Evolutionary conservation across 164 flowering plant species (phyloP).

Genomic region (Chimonanthus praecox): DNA sequence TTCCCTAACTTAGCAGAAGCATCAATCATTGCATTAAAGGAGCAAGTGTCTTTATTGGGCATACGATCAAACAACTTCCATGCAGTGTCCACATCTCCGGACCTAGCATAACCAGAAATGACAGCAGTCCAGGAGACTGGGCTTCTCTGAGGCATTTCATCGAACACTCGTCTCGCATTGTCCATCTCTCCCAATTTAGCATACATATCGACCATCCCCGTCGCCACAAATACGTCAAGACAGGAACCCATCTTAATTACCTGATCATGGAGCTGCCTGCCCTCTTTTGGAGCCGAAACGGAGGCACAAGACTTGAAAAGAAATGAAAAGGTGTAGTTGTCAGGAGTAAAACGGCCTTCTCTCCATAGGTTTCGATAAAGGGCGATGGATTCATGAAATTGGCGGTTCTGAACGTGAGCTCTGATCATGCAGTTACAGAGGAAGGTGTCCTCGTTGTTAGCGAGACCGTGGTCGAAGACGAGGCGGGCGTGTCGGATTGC

Average conservation of each 20-base stretch:
- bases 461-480: constrained; percentile 41
- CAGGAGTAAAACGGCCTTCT: constrained; percentile 35
- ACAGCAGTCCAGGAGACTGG: constrained; percentile 71
- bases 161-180: constrained; percentile 46
- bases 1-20: constrained; percentile 56
- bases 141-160: constrained; percentile 62
- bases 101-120: constrained; percentile 50
- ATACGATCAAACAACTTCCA: constrained; percentile 42
- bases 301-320: constrained; percentile 53
- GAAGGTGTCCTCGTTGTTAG: constrained; percentile 37
- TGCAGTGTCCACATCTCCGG: constrained; percentile 46
- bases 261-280: constrained; percentile 45
- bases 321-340: constrained; percentile 46
- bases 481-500: constrained; percentile 49
- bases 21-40: constrained; percentile 64
- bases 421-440: constrained; percentile 72
- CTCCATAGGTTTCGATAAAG: constrained; percentile 45
- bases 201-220: constrained; percentile 70
- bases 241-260: constrained; percentile 48
- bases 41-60: constrained; percentile 50
- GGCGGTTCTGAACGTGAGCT: constrained; percentile 36
- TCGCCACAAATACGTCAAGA: constrained; percentile 56
- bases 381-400: constrained; percentile 33
- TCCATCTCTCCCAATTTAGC: constrained; percentile 44
- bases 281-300: constrained; percentile 33